phyloP scores from a whole-genome alignment of 371 early-diverging fungal genomes.

The Mortierella sp. region DNA sequence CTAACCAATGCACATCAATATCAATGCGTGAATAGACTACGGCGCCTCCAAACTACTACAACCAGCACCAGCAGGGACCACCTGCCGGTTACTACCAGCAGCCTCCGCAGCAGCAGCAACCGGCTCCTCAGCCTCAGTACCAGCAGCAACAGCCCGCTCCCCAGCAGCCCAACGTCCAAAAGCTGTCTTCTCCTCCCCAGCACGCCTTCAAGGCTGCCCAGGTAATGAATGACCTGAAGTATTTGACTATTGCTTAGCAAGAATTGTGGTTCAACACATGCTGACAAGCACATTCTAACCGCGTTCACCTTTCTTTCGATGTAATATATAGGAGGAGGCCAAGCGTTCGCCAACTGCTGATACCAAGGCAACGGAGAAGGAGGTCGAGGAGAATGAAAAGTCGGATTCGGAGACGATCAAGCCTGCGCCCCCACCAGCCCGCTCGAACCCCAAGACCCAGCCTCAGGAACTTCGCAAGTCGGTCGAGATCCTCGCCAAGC shows the following conservation, averaged over 20 bases:
- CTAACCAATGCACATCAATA: background rate
- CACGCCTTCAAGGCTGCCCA: constrained; percentile 13
- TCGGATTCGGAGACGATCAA: constrained; percentile 57
- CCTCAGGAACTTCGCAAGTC: constrained; percentile 59
- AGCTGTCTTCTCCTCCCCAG: constrained; percentile 31
- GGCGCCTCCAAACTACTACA: constrained; percentile 53
- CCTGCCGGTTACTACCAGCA: constrained; percentile 43
- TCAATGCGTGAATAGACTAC: constrained; percentile 41
- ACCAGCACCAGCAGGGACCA: constrained; percentile 35
- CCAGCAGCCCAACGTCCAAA: constrained; percentile 13
- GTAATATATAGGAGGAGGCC: constrained; percentile 23
- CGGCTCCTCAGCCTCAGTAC: constrained; percentile 25
- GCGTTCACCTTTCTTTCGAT: background rate
- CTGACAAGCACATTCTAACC: no score
- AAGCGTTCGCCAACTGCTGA: constrained; percentile 28
- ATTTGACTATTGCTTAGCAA: no score
- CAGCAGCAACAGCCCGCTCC: constrained; percentile 43
- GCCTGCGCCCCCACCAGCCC: constrained; percentile 56
- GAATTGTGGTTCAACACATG: no score
- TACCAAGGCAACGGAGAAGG: constrained; percentile 22
- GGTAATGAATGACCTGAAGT: no score
- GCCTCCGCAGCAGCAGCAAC: constrained; percentile 52
- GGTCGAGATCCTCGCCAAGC: constrained; percentile 69
- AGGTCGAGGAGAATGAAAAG: constrained; percentile 35
- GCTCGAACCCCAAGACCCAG: constrained; percentile 44